Evolutionary conservation across 495 filamentous ascomycete genomes (phyloP), one percentile per base, ranked within the genome.

Genomic region (Aspergillus biplanus): DNA sequence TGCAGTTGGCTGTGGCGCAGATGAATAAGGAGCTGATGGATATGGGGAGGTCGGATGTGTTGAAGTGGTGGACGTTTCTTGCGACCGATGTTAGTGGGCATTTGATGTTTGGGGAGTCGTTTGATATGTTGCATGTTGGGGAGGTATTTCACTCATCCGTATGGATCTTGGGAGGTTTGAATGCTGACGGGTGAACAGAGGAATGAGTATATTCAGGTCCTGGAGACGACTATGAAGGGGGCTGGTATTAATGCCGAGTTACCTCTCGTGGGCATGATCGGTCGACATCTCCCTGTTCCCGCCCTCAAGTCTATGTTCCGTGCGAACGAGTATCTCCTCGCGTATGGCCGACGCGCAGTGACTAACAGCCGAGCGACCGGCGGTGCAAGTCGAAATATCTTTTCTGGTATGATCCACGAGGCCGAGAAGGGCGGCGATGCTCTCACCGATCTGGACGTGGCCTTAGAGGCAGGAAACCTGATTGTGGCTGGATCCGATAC

Each of bases 81-180:
- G 70, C 78, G 15, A 77, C 76, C 0, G 83, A 85, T 61, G 71
- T 83, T 6, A 77, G 80, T 33, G 74, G 74, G 9, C 67, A 81
- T 37, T 65, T 85, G 32, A 77, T 75, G 18, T 85, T 86, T 68
- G 83, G 83, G 2, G 79, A 82, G 62, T 74, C 72, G 7, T 84
- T 86, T 56, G 66, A 68, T 7, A 80, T 76, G 70, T 67, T 84
- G 6, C 74, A 81, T 56, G 65, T 62, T 15, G 81, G 77, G 9
- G 64, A 77, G 68, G 75, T 78, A 57, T 27, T 9, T 50, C 47
- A 4, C 16, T 21, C 58, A 7, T 37, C 6, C 5, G 6, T 3
- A 37, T 15, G 21, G 21, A 27, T 27, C 21, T 27, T 27, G 21
- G 21, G 2, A 27, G 1, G 21, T 27, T 27, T 27, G 21, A 27